A percentile compares a stretch with the other conserved stretches of the same genome.
Evolutionary conservation across 805 yeast species (phyloP).

Genomic region (Limtongia smithiae): DNA sequence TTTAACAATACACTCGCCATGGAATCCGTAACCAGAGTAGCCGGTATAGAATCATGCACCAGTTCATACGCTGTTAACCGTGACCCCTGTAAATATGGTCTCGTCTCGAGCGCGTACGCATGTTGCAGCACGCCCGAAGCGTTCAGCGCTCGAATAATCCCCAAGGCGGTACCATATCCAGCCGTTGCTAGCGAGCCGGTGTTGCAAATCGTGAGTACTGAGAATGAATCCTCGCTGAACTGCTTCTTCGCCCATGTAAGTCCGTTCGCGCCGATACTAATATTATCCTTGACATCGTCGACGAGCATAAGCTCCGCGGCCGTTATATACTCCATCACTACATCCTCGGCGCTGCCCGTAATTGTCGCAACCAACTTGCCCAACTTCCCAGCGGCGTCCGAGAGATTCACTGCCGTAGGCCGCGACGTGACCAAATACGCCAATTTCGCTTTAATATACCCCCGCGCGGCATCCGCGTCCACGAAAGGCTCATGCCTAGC

Average conservation of each 20-base stretch:
- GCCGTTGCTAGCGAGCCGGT: constrained; percentile 97
- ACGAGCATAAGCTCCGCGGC: constrained; percentile 53
- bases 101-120: constrained; percentile 78
- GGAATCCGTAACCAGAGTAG: constrained; percentile 83
- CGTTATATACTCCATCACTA: constrained; percentile 36
- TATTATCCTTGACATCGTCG: constrained; percentile 76
- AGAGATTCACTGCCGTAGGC: constrained; percentile 92
- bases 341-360: constrained; percentile 24
- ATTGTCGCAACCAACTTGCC: constrained; percentile 36
- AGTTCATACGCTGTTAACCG: constrained; percentile 88
- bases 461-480: constrained; percentile 26
- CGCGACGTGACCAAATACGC: constrained; percentile 70
- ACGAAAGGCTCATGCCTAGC: not conserved
- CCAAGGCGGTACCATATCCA: constrained; percentile 96
- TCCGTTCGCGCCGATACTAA: constrained; percentile 76
- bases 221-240: constrained; percentile 54
- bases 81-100: constrained; percentile 97
- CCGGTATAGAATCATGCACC: constrained; percentile 79
- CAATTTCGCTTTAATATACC: constrained; percentile 47
- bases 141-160: constrained; percentile 74
- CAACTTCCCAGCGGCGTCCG: constrained; percentile 65
- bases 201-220: constrained; percentile 88
- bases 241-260: constrained; percentile 55
- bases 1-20: constrained; percentile 80
- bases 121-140: constrained; percentile 53